Base-by-base conservation (phyloP, 2,329 filamentous ascomycete genomes). In the Fusarium beomiforme region DNA sequence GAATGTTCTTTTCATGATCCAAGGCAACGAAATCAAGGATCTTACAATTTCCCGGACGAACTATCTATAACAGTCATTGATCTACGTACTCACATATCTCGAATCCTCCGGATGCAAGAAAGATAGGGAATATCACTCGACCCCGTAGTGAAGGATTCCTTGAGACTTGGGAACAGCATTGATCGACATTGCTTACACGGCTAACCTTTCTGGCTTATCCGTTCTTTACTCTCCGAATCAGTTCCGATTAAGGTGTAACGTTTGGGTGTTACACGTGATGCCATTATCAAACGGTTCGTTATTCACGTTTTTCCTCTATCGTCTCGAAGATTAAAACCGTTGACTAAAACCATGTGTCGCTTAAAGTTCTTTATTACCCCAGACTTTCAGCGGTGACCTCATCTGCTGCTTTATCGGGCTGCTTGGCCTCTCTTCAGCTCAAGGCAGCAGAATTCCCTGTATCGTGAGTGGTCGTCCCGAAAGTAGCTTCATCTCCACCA, bases 361-460 rank as follows among this genome's bases (percentile, higher is more conserved):
- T 10, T 26, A 9, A 13, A 39, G 26, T 51, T 31, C n/a, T n/a
- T 17, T 24, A 13, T 23, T 31, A 43, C 62, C 43, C 62, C 57
- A 33, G 39, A 39, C 33, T 37, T 29, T 13, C 21, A 26, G 57
- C 4, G 58, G 26, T 55, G 53, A 65, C 39, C 24, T 61, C 19
- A 62, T 54, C 37, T 58, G 17, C 46, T 50, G 17, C 42, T 31
- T 39, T 50, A 16, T 17, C 19, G 33, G 59, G 61, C 61, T 55
- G 31, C 56, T 60, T 67, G 57, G 47, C 47, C 26, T 51, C 44
- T 31, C 54, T 55, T 67, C 54, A 69, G 66, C 65, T 47, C 62
- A 72, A 72, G 70, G 70, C 70, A 72, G 51, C 70, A 73, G 70
- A 64, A 72, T 72, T 72, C 36, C 58, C 62, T 59, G 46, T 26